Conservation (phyloP, 495 filamentous ascomycete genomes). For the Xylaria nigripes region DNA sequence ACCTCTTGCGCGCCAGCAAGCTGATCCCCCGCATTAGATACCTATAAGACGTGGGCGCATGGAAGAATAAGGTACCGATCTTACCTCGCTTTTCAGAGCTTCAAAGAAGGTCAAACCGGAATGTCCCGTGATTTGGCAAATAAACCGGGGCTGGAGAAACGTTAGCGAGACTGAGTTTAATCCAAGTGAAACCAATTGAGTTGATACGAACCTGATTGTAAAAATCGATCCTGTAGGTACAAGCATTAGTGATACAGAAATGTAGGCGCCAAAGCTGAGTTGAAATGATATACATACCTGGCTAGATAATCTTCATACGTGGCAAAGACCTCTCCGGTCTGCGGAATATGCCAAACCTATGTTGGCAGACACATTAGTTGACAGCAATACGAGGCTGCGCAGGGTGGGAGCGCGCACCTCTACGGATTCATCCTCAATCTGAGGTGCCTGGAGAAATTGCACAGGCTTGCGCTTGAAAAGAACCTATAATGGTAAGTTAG, state of each 20-base stretch:
- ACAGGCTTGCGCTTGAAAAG: constrained; percentile 95
- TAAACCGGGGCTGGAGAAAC: constrained; percentile 63
- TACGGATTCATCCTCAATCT: constrained; percentile 67
- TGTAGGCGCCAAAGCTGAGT: not conserved
- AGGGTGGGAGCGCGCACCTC: constrained; percentile 48
- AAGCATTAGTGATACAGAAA: constrained; percentile 1
- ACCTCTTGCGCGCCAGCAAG: constrained; percentile 79
- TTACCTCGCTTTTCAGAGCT: constrained; percentile 85
- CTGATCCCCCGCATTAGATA: constrained; percentile 39
- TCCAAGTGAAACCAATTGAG: not conserved
- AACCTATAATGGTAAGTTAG: constrained; percentile 51
- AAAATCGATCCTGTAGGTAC: constrained; percentile 55
- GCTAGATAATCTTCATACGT: constrained; percentile 83
- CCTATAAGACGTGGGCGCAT: not conserved
- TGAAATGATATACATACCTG: constrained; percentile 47
- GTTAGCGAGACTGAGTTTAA: constrained; percentile 11
- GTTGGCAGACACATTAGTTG: constrained; percentile 10
- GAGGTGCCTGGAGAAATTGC: constrained; percentile 63
- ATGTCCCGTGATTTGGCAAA: constrained; percentile 90
- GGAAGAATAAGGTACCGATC: constrained; percentile 28
- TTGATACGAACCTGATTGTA: constrained; percentile 65
- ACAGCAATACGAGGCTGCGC: constrained; percentile 10
- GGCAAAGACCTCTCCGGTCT: constrained; percentile 84
- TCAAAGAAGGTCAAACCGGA: constrained; percentile 92
- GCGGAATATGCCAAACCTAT: constrained; percentile 84